Evolutionary conservation across 345 rosid genomes (phyloP).

Genomic region (Linum trigynum): DNA sequence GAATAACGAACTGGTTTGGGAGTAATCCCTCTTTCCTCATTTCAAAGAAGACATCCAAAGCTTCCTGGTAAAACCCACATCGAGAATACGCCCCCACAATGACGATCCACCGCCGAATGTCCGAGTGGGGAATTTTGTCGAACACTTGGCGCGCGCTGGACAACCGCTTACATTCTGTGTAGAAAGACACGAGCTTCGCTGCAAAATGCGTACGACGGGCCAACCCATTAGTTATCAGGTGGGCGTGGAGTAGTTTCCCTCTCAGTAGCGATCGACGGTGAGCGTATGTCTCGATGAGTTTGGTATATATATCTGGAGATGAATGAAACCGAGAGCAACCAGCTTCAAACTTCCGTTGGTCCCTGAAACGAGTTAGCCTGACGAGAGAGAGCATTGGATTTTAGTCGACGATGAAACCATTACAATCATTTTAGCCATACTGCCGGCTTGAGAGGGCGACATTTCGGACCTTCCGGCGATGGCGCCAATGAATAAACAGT

Average conservation of each 20-base stretch:
- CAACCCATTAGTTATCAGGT: conserved; percentile 38
- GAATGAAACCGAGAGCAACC: conserved; percentile 26
- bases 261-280: conserved; percentile 27
- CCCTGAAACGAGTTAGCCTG: not conserved
- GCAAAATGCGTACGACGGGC: conserved; percentile 28
- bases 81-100: conserved; percentile 53
- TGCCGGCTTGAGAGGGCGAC: not conserved
- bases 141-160: conserved; percentile 51
- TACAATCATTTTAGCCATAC: not conserved
- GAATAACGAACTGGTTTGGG: conserved; percentile 48
- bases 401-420: not conserved
- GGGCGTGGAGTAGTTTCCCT: conserved; percentile 50
- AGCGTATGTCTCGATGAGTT: conserved; percentile 29
- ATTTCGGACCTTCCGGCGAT: not conserved
- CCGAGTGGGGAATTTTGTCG: conserved; percentile 49
- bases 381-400: conserved; percentile 6
- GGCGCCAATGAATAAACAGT: not conserved
- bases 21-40: conserved; percentile 42
- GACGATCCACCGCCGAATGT: conserved; percentile 37
- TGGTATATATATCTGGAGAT: conserved; percentile 23
- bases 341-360: conserved; percentile 14
- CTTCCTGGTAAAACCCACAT: conserved; percentile 43
- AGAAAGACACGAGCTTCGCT: conserved; percentile 44
- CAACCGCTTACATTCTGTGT: conserved; percentile 31
- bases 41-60: conserved; percentile 32